Evolutionary conservation across 495 filamentous ascomycete species (phyloP).

Genomic region (Rusavskia elegans): DNA sequence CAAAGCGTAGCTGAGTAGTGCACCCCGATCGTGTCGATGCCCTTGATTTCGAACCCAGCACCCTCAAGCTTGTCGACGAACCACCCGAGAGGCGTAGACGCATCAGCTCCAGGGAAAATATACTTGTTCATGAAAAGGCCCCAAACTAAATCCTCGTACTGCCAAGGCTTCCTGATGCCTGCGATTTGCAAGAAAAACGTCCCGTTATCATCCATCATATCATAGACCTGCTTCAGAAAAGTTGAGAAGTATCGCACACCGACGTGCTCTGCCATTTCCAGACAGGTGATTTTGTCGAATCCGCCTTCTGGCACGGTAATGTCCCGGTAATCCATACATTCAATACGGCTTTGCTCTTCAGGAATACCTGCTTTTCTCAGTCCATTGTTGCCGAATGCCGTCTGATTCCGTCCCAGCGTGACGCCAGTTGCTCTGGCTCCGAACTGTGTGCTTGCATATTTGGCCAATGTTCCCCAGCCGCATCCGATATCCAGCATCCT

Average conservation of each 20-base stretch:
- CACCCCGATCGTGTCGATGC: slow-evolving; percentile 75
- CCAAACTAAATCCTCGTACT: slow-evolving; percentile 62
- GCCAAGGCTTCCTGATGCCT: slow-evolving; percentile 52
- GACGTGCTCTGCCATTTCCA: slow-evolving; percentile 69
- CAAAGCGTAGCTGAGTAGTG: slow-evolving; percentile 96
- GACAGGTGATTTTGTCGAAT: slow-evolving; percentile 55
- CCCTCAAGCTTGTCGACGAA: slow-evolving; percentile 50
- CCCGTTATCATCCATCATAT: slow-evolving; percentile 57
- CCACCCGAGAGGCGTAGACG: slow-evolving; percentile 47
- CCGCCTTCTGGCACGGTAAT: slow-evolving; percentile 41
- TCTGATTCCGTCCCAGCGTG: slow-evolving; percentile 56
- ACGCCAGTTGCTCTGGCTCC: slow-evolving; percentile 49
- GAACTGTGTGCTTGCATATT: slow-evolving; percentile 47
- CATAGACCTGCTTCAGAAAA: slow-evolving; percentile 48
- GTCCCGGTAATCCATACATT: slow-evolving; percentile 57
- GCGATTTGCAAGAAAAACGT: slow-evolving; percentile 60
- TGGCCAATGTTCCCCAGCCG: slow-evolving; percentile 56
- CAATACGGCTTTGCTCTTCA: slow-evolving; percentile 46
- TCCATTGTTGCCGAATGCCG: slow-evolving; percentile 54
- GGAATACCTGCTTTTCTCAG: slow-evolving; percentile 40
- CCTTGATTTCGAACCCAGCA: slow-evolving; percentile 45
- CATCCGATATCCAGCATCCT: slow-evolving; percentile 53
- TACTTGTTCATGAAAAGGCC: slow-evolving; percentile 69
- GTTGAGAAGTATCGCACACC: slow-evolving; percentile 46
- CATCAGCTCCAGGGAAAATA: slow-evolving; percentile 57